Evolutionary conservation across 192 early-diverging fungal genomes (phyloP).

Genomic region (Lunasporangiospora selenospora): DNA sequence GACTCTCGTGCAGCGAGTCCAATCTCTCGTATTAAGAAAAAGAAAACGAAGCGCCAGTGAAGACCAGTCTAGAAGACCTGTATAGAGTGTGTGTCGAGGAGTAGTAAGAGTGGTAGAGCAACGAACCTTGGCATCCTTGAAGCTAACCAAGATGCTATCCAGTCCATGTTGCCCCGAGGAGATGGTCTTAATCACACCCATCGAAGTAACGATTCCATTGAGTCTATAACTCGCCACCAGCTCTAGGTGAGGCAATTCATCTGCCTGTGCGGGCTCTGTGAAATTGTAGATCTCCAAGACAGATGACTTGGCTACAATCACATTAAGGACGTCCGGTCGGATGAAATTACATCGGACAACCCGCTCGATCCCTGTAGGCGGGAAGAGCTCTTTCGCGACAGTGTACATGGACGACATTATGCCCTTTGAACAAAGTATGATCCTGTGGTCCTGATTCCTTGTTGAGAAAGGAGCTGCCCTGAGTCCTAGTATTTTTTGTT

Average conservation of each 20-base stretch:
- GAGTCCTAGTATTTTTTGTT: too few species aligned
- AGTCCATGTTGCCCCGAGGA: constrained; percentile 67
- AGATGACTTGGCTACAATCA: constrained; percentile 69
- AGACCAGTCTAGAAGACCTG: background rate
- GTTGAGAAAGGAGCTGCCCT: too few species aligned
- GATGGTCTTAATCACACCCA: constrained; percentile 73
- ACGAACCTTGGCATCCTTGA: constrained; percentile 85
- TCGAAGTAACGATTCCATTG: constrained; percentile 71
- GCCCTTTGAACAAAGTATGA: too few species aligned
- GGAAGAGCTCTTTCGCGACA: constrained; percentile 65
- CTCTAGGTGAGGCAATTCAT: constrained; percentile 60
- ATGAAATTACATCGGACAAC: constrained; percentile 69
- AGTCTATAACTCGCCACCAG: constrained; percentile 69
- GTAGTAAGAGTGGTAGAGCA: background rate
- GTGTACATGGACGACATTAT: constrained; percentile 66
- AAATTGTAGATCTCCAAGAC: constrained; percentile 76
- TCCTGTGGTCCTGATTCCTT: too few species aligned
- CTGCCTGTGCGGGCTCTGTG: constrained; percentile 55
- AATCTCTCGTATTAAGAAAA: too few species aligned
- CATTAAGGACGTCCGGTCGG: constrained; percentile 60
- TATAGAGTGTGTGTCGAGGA: constrained; percentile 1
- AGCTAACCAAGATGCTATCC: constrained; percentile 79
- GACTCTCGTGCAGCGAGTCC: too few species aligned
- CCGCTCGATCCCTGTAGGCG: constrained; percentile 67
- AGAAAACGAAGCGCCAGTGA: too few species aligned